A percentile compares a stretch with the other conserved stretches of the same genome.
phyloP scores from a whole-genome alignment of 2,329 filamentous ascomycete species.

The Aotearoamyces nothofagi region DNA sequence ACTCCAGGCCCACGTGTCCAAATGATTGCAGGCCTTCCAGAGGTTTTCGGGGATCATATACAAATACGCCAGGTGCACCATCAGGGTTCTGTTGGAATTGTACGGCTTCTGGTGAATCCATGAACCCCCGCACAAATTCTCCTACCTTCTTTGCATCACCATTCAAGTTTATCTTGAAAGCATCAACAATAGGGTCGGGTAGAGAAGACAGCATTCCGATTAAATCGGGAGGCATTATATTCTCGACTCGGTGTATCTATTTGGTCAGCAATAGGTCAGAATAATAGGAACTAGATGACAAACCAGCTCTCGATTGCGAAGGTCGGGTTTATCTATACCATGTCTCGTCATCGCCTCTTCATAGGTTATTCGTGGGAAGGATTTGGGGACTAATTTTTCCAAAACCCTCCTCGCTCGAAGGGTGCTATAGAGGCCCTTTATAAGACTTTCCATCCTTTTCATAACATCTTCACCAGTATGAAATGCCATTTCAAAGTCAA shows the following conservation, averaged over 20 bases:
- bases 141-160: slow-evolving; percentile 35
- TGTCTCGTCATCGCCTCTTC: slow-evolving; percentile 63
- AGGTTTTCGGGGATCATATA: slow-evolving; percentile 60
- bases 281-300: too few species aligned
- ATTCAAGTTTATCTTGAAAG: slow-evolving; percentile 49
- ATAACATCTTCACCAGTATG: slow-evolving; percentile 58
- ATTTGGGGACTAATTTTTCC: slow-evolving; percentile 4
- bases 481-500: slow-evolving; percentile 92
- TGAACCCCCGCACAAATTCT: slow-evolving; percentile 51
- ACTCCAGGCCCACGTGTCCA: slow-evolving; percentile 54
- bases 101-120: slow-evolving; percentile 45
- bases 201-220: slow-evolving; percentile 61
- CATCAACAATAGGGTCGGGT: slow-evolving; percentile 55
- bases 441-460: slow-evolving; percentile 19
- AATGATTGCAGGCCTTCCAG: slow-evolving; percentile 64
- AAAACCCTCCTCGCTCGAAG: slow-evolving; percentile 4
- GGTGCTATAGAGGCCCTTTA: slow-evolving; percentile 11
- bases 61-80: slow-evolving; percentile 66
- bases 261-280: too few species aligned
- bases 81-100: slow-evolving; percentile 52
- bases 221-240: slow-evolving; percentile 47
- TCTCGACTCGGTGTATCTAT: slow-evolving; percentile 51
- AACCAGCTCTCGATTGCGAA: slow-evolving; percentile 55
- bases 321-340: slow-evolving; percentile 85
- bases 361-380: slow-evolving; percentile 40